Evolutionary conservation across 2,329 filamentous ascomycete genomes (phyloP), one percentile per base, ranked within the genome.

Genomic region (Xylariaceae sp.): DNA sequence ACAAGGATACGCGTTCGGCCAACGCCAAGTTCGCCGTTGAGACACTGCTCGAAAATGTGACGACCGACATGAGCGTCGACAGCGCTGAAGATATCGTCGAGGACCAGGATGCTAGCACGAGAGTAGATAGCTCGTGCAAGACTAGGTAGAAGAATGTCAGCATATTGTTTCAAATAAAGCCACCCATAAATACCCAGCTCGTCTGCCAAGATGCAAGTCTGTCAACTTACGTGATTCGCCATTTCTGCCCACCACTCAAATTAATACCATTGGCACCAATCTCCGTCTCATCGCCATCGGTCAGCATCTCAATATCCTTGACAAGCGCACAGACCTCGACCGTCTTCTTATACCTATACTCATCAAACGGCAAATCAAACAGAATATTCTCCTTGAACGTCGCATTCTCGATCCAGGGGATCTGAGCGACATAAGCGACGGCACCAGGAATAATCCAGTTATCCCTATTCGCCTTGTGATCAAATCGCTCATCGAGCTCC

Each of bases 201-300:
- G 23, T 17, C 13, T 2, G 18, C 34, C 10, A 15, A 9, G 53
- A 37, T 4, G 10, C n/a, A 4, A 13, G 11, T 4, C 3, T 5
- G 1, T 30, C 5, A 8, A 50, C 68, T 69, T 67, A 70, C 0
- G 88, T 90, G 37, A 94, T 82, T 55, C 90, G 83, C 88, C 90
- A 92, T 68, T 89, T 86, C 73, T 95, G 90, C 0, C 90, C 91
- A 63, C 91, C 90, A 62, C 87, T 91, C 5, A 95, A 77, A 66
- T 93, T 92, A 66, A 94, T 89, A 5, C 90, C 90, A 62, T 93
- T 92, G 2, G 89, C 88, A 9, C 90, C 90, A 55, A 95, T 89
- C 68, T 92, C 88, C 0, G 91, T 95, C 51, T 83, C 74, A 66
- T 94, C 89, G 3, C 90, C 90, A 68, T 93, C 88, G 0, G 83